Base-by-base conservation (phyloP, 495 filamentous ascomycete species). In the Aspergillus carlsbadensis region DNA sequence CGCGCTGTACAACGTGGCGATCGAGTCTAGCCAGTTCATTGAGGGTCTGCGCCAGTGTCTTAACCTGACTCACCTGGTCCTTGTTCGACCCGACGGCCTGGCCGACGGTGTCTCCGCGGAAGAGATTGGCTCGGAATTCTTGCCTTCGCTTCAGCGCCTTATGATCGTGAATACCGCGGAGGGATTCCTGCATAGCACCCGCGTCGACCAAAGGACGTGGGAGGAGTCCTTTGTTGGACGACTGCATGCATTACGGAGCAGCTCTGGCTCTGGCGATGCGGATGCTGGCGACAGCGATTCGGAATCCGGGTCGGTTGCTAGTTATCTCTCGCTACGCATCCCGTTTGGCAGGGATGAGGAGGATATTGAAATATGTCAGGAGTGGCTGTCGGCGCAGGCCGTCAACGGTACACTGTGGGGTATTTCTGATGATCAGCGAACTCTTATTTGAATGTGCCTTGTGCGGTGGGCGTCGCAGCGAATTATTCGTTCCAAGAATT, bases 1-100 rank as follows among this genome's bases (percentile, higher is more conserved):
- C 6, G 70, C 65, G 17, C 44, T 76, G 22, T 74, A 70, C 58
- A 66, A 73, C 20, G 61, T 59, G 8, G 58, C 63, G 29, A 47
- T 68, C 6, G 50, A 62, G 21, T 56, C 29, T 10, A 17, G 26
- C 42, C 56, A 54, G n/a, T 70, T 74, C 52, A 64, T 66, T 58
- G 31, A 35, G 6, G 49, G 52, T 20, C 56, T 76, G 7, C 62
- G 57, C 13, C 45, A 52, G 34, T 57, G 71, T 63, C 45, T 59
- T 1, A 36, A 56, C 15, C 36, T 73, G n/a, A 67, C 65, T 17
- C 68, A 63, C 21, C 43, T 76, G 6, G 65, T 74, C 33, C 58
- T 74, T 43, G 67, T 69, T n/a, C 67, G 71, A 43, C 63, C 70
- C 11, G 58, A 67, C 33, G 34, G 56, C 14, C 44, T 70, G 20